These are phyloP conservation scores for Yamadazyma akitaensis DNA, from an alignment of 805 yeast species.

Conservation along the genomic window DNA sequence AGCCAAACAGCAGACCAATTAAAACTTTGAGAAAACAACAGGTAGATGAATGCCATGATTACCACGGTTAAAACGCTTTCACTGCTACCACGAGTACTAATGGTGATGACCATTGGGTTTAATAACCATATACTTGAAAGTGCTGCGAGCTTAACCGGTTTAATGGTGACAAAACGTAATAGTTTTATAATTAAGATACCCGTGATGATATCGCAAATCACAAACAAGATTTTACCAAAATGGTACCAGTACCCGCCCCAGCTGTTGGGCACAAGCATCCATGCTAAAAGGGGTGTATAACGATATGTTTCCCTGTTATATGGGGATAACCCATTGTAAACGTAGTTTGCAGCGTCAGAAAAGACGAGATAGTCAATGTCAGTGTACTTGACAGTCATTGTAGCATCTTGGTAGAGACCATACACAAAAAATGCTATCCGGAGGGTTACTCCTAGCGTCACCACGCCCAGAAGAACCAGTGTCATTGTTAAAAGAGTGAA, in stretches of 20 bases:
- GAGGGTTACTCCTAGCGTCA: constrained; percentile 16
- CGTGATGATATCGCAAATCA: constrained; percentile 74
- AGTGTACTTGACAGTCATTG: constrained; percentile 80
- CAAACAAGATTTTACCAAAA: constrained; percentile 79
- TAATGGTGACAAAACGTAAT: constrained; percentile 29
- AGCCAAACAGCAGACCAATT: constrained; percentile 42
- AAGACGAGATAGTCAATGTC: constrained; percentile 94
- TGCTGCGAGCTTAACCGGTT: constrained; percentile 23
- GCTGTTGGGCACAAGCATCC: constrained; percentile 74
- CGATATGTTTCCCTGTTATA: constrained; percentile 84
- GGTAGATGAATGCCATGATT: constrained; percentile 57
- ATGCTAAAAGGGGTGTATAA: constrained; percentile 87
- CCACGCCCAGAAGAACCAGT: background rate
- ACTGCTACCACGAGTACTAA: constrained; percentile 89
- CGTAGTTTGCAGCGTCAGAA: constrained; percentile 83
- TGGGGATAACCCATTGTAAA: constrained; percentile 62
- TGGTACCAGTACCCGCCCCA: constrained; percentile 40
- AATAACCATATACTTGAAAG: constrained; percentile 74
- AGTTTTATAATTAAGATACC: constrained; percentile 54
- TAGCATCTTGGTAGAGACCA: constrained; percentile 83
- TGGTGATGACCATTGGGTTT: constrained; percentile 93
- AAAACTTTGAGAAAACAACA: constrained; percentile 29
- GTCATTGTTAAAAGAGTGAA: constrained; percentile 1
- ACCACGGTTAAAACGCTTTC: constrained; percentile 85
- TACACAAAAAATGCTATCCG: constrained; percentile 66